Evolutionary conservation across 441 rosid species (phyloP), one percentile per base, ranked within the genome.

Genomic region (Adansonia gregorii): DNA sequence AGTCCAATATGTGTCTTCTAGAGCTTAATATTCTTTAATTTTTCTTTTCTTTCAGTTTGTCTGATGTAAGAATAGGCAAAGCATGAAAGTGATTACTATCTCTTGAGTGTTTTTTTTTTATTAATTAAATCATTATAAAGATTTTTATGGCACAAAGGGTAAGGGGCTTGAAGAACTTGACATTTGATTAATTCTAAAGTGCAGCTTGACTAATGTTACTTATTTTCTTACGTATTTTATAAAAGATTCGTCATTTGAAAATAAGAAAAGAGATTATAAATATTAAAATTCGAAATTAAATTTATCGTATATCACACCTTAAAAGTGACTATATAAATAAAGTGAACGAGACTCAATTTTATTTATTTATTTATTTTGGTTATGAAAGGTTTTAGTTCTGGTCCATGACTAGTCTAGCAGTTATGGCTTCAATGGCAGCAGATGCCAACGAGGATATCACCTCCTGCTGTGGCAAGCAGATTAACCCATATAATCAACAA

Each of bases 41-140:
- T 10, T 56, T 46, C n/a, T 45, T 74, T 3, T 12, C 35, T 46
- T 24, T 7, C 12, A 63, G 6, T 76, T 55, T 76, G 54, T 65
- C 39, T 39, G 52, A 8, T 65, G 63, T 39, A n/a, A 46, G 11
- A 3, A 17, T 43, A 67, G 78, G 73, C 76, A 73, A 70, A 27
- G 69, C 20, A 22, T 74, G 85, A 78, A 85, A 80, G 84, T 81
- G 78, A 78, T 65, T 69, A 12, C 58, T 67, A 76, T 76, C 69
- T 67, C 79, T 70, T 72, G 82, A 75, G 81, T 67, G 39, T 4
- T 39, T 46, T 11, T 46, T 58, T 19, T 0, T 43, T 15, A 67
- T 76, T 1, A 41, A 41, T 66, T 35, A n/a, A 48, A 24, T 17
- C 0, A 6, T 39, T 17, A 6, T 11, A n/a, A 24, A 14, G 1